These are phyloP conservation scores for Cystobasidium ongulense DNA, from an alignment of 768 basidiomycete species.

Conservation along the genomic window DNA sequence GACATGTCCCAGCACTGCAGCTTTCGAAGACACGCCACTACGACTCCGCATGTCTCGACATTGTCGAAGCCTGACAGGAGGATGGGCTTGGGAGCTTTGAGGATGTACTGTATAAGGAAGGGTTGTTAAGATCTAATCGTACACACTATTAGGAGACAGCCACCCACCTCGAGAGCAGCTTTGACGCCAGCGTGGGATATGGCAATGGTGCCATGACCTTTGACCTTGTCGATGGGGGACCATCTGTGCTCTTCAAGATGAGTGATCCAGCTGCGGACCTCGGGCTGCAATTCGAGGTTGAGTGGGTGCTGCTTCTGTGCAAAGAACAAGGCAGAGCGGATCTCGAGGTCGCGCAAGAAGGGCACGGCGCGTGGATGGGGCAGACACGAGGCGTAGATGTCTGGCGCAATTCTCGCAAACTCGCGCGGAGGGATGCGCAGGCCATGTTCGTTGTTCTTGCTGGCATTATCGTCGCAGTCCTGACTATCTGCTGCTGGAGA, in stretches of 20 bases:
- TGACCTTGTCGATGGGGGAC: conserved; percentile 4
- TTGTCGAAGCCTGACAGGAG: conserved; percentile 10
- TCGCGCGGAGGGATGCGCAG: conserved; percentile 2
- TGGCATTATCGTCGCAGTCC: too few species aligned
- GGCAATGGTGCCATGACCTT: not conserved
- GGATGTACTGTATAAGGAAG: not conserved
- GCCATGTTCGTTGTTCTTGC: not conserved
- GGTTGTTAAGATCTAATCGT: not conserved
- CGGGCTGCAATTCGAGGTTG: not conserved
- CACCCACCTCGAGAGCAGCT: not conserved
- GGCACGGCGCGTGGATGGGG: conserved; percentile 3
- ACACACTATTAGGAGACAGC: not conserved
- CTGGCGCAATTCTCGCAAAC: not conserved
- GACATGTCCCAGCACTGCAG: conserved; percentile 12
- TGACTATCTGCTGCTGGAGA: not conserved
- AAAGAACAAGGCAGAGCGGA: not conserved
- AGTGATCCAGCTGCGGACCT: not conserved
- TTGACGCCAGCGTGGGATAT: not conserved
- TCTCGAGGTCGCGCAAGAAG: not conserved
- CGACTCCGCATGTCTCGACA: not conserved
- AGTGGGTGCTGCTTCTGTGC: not conserved
- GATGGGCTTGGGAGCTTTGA: not conserved
- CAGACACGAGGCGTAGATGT: not conserved
- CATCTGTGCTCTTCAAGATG: not conserved
- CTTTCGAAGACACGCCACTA: conserved; percentile 8